A percentile compares a stretch with the other conserved stretches of the same genome.
Evolutionary conservation across 208 protist genomes (phyloP).

Genomic region (Acanthamoeba sp.): DNA sequence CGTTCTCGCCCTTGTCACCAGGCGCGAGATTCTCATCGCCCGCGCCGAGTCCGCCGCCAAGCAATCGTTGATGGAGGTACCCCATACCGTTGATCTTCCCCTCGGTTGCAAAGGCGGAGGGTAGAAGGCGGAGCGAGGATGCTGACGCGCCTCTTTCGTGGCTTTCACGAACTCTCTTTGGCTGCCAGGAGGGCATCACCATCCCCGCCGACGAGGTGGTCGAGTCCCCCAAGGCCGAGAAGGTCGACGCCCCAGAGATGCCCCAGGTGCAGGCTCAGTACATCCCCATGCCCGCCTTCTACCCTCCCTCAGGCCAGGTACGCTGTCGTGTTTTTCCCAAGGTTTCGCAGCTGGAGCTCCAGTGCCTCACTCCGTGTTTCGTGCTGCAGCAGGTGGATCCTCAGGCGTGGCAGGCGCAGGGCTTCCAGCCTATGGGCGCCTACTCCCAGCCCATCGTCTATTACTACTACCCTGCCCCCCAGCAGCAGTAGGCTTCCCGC

Average conservation of each 20-base stretch:
- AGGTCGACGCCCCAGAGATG: neutral
- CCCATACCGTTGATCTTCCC: neutral
- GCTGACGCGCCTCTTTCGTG: neutral
- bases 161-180: neutral
- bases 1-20: constrained; percentile 40
- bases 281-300: constrained; percentile 23
- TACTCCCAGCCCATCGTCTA: constrained; percentile 58
- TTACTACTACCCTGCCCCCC: constrained; percentile 52
- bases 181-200: constrained; percentile 42
- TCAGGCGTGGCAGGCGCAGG: constrained; percentile 48
- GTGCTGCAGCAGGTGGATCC: neutral
- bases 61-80: constrained; percentile 36
- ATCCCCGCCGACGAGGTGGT: constrained; percentile 23
- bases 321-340: too few species aligned
- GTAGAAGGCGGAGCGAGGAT: neutral
- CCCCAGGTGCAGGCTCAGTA: constrained; percentile 2
- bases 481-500: constrained; percentile 10
- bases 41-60: neutral
- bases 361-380: neutral
- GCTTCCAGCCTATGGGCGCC: constrained; percentile 52
- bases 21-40: constrained; percentile 57
- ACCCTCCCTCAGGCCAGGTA: neutral
- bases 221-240: neutral
- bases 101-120: too few species aligned
- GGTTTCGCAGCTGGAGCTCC: too few species aligned